phyloP scores from a whole-genome alignment of 352 stramenopile species.

The Pythium brassicae region DNA sequence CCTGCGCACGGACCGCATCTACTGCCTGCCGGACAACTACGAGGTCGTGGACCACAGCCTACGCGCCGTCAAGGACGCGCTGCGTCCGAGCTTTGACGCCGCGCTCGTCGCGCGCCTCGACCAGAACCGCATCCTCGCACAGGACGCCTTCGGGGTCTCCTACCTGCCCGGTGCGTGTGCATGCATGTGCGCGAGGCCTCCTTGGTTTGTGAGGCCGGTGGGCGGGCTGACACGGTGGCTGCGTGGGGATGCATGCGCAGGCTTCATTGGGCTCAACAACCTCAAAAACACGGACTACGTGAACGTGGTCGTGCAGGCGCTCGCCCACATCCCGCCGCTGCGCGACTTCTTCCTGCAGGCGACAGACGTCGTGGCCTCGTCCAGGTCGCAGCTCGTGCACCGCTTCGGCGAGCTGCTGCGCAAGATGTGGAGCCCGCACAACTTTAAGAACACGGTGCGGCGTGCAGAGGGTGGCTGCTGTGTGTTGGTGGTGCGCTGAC shows the following conservation, averaged over 20 bases:
- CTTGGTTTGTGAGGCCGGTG: too few relatives aligned
- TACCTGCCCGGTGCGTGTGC: conserved; percentile 85
- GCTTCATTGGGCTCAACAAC: conserved; percentile 98
- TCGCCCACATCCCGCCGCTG: conserved; percentile 94
- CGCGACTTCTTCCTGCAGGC: conserved; percentile 94
- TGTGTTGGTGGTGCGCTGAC: too few relatives aligned
- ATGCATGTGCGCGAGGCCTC: too few relatives aligned
- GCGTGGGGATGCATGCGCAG: conserved; percentile 19
- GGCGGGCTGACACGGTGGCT: too few relatives aligned
- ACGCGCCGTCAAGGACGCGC: conserved; percentile 91
- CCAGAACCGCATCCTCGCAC: conserved; percentile 85
- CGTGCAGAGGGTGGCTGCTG: too few relatives aligned
- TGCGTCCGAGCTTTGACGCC: conserved; percentile 89
- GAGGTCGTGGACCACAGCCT: conserved; percentile 96
- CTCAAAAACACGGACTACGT: conserved; percentile 98
- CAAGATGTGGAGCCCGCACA: conserved; percentile 97
- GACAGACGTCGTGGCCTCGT: conserved; percentile 36
- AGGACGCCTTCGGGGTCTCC: conserved; percentile 94
- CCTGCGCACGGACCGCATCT: conserved; percentile 92
- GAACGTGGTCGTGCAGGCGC: conserved; percentile 95
- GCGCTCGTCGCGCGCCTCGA: conserved; percentile 88
- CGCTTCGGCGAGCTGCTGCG: conserved; percentile 95
- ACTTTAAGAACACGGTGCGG: conserved; percentile 96
- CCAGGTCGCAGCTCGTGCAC: conserved; percentile 84
- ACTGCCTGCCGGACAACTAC: conserved; percentile 99